Conservation (phyloP, 2,329 filamentous ascomycete species). For the Sclerotinia sclerotiorum region DNA sequence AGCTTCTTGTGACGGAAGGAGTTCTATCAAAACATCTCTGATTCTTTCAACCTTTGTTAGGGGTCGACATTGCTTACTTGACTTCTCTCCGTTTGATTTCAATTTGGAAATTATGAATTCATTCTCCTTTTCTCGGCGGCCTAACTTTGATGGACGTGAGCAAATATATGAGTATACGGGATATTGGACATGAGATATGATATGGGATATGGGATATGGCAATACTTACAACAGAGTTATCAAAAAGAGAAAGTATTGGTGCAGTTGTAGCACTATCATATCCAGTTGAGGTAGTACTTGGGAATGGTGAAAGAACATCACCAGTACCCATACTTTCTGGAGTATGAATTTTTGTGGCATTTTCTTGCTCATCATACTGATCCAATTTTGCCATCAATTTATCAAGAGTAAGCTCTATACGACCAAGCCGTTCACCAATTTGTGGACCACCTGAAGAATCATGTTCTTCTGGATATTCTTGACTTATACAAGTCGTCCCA, state of each 20-base stretch:
- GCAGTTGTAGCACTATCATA: conserved; percentile 30
- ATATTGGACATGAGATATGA: not conserved
- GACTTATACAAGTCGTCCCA: conserved; percentile 38
- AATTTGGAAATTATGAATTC: conserved; percentile 32
- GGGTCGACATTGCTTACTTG: conserved; percentile 27
- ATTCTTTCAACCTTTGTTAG: conserved; percentile 35
- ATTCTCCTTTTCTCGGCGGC: conserved; percentile 30
- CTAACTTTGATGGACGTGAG: conserved; percentile 30
- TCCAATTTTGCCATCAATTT: conserved; percentile 37
- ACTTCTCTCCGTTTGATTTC: conserved; percentile 20
- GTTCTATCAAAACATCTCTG: conserved; percentile 34
- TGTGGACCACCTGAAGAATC: conserved; percentile 34
- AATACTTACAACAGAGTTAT: conserved; percentile 35
- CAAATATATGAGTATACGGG: not conserved
- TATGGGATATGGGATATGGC: not conserved
- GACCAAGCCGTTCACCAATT: conserved; percentile 38
- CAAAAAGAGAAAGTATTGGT: conserved; percentile 38
- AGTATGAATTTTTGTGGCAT: conserved; percentile 35
- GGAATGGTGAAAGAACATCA: conserved; percentile 35
- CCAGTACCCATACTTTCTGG: conserved; percentile 35
- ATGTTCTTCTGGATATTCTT: conserved; percentile 40
- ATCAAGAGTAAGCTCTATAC: conserved; percentile 37
- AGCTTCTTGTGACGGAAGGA: conserved; percentile 38
- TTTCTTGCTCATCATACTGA: conserved; percentile 36
- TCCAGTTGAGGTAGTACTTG: conserved; percentile 23